Evolutionary conservation across 192 early-diverging fungal genomes (phyloP).

Genomic region (Phlyctochytrium planicorne): DNA sequence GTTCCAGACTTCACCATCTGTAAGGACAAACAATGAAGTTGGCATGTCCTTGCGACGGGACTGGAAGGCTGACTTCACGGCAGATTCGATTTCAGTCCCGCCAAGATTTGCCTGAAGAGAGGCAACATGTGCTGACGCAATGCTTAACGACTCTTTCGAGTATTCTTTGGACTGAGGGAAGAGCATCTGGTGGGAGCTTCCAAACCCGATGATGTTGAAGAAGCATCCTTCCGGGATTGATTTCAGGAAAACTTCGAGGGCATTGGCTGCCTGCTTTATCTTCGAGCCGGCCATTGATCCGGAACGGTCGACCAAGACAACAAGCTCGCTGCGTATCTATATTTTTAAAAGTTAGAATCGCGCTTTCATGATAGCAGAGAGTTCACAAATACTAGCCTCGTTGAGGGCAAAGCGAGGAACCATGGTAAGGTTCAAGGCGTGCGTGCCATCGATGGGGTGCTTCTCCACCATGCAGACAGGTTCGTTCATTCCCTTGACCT

Average conservation of each 20-base stretch:
- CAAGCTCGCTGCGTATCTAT: slow-evolving; percentile 28
- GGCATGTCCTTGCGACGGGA: slow-evolving; percentile 31
- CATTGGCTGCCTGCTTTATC: slow-evolving; percentile 36
- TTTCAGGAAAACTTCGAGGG: slow-evolving; percentile 46
- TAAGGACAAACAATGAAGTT: slow-evolving; percentile 42
- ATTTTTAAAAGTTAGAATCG: not conserved
- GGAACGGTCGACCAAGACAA: slow-evolving; percentile 49
- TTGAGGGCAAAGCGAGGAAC: slow-evolving; percentile 36
- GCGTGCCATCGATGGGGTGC: slow-evolving; percentile 23
- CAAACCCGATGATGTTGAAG: slow-evolving; percentile 57
- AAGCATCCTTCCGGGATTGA: slow-evolving; percentile 42
- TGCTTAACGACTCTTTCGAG: slow-evolving; percentile 25
- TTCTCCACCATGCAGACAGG: slow-evolving; percentile 37
- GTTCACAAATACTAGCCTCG: not conserved
- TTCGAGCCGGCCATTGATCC: slow-evolving; percentile 50
- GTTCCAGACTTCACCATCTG: slow-evolving; percentile 51
- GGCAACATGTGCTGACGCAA: slow-evolving; percentile 29
- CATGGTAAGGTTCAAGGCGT: slow-evolving; percentile 43
- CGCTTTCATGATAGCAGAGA: not conserved
- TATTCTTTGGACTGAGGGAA: slow-evolving; percentile 40
- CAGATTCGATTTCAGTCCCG: slow-evolving; percentile 46
- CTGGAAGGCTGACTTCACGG: slow-evolving; percentile 33
- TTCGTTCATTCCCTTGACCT: slow-evolving; percentile 34
- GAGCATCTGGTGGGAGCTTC: slow-evolving; percentile 28
- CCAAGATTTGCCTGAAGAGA: slow-evolving; percentile 42